Base-by-base conservation (phyloP, 2,329 filamentous ascomycete genomes). In the Scedosporium minutisporum region DNA sequence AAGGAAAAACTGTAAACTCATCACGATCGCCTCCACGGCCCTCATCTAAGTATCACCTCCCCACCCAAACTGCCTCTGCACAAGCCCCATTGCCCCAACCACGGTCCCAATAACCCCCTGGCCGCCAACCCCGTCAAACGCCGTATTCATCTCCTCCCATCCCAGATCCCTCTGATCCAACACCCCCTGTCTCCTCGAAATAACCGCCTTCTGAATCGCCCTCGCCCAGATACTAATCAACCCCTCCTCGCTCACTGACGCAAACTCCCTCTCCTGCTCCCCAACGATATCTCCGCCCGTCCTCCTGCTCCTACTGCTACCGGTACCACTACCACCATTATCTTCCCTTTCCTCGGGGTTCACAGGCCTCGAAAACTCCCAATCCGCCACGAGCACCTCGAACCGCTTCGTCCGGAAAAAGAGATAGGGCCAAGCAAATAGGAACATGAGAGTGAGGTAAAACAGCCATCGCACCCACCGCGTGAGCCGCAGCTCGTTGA, bases 361-460 rank as follows among this genome's bases (percentile, higher is more conserved):
- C 29, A 71, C 70, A 9, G 69, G 65, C 3, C 70, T 68, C 3
- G 80, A 82, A 66, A 81, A 86, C 1, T 76, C 72, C 87, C 87
- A 92, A 41, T 86, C 78, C 0, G 82, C 80, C 23, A 78, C 76
- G 3, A 84, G 80, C 2, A 89, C 85, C 65, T 87, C 81, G 75
- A 87, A 92, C 58, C 83, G 79, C 69, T 83, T 85, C 1, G 89
- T 92, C 18, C 81, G 74, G 70, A 90, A 80, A 73, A 84, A 87
- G 12, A 92, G 78, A 63, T 83, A 81, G 0, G 89, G 89, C 89
- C 89, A 92, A 3, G 82, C 77, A 67, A 92, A 78, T 63, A 92
- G 69, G 80, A 88, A 88, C 12, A 89, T 72, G 64, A 91, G 84
- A 0, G 85, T 85, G 5, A 89, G 71, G 69, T 83, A 85, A 74